These are phyloP conservation scores for Solidago caesia DNA, from an alignment of 129 eudicot genomes.

Conservation along the genomic window DNA sequence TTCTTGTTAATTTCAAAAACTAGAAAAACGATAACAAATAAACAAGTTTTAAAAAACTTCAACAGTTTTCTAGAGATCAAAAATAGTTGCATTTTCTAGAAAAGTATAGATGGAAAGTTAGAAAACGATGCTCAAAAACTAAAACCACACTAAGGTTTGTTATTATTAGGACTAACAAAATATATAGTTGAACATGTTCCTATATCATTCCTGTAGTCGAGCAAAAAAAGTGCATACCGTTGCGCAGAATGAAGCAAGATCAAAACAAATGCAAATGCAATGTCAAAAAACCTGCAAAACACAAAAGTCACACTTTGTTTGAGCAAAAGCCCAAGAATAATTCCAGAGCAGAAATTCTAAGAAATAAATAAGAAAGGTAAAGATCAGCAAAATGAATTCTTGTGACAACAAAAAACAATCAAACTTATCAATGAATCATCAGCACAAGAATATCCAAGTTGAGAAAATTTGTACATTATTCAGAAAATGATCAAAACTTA, in stretches of 20 bases:
- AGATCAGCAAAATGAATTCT: neutral
- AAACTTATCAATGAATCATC: conserved; percentile 2
- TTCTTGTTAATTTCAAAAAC: no score
- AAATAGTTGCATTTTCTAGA: no score
- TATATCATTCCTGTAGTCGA: neutral
- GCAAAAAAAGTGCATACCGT: conserved; percentile 11
- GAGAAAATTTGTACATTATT: neutral
- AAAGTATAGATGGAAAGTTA: no score
- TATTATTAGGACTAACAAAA: neutral
- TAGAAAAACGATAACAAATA: no score
- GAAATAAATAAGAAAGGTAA: neutral
- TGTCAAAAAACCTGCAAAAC: neutral
- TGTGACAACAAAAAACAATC: neutral
- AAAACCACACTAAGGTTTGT: neutral
- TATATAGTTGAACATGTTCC: neutral
- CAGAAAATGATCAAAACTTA: no score
- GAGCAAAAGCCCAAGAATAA: conserved; percentile 12
- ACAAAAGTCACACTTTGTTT: neutral
- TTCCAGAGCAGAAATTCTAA: neutral
- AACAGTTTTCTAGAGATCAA: no score
- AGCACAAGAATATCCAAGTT: neutral
- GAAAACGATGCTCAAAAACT: neutral
- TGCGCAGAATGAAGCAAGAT: conserved; percentile 9
- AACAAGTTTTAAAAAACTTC: no score
- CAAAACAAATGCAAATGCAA: neutral